A percentile compares a stretch with the other conserved stretches of the same genome.
Evolutionary conservation across 2,329 filamentous ascomycete species (phyloP).

Genomic region (Ophiostoma populinum): DNA sequence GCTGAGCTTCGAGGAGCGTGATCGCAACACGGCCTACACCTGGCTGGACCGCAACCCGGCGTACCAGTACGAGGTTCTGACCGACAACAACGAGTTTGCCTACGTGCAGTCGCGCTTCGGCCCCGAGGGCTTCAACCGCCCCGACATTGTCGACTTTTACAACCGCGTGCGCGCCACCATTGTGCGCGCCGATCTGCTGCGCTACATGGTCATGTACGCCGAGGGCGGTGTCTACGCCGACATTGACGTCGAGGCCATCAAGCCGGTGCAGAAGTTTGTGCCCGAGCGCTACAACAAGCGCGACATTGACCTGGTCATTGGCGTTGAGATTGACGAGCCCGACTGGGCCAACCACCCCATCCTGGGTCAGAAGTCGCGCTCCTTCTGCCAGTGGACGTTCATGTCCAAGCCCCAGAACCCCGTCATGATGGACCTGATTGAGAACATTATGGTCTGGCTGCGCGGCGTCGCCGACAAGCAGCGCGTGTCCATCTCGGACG

Average conservation of each 20-base stretch:
- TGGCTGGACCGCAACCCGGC: constrained; percentile 51
- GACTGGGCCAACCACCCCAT: constrained; percentile 46
- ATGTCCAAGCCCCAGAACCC: constrained; percentile 49
- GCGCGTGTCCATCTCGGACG: constrained; percentile 37
- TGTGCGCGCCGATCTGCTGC: constrained; percentile 47
- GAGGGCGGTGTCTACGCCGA: constrained; percentile 38
- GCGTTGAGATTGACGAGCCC: constrained; percentile 55
- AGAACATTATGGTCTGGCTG: constrained; percentile 52
- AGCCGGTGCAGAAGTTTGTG: constrained; percentile 32
- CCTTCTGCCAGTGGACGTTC: constrained; percentile 63
- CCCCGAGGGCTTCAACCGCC: constrained; percentile 44
- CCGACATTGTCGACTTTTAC: constrained; percentile 46
- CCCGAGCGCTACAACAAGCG: constrained; percentile 42
- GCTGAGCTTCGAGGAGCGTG: constrained; percentile 46
- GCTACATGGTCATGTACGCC: constrained; percentile 50
- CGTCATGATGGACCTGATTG: constrained; percentile 50
- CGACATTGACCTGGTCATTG: constrained; percentile 55
- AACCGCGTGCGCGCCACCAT: constrained; percentile 43
- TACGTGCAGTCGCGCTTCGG: constrained; percentile 56
- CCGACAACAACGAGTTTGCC: constrained; percentile 47
- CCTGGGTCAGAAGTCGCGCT: constrained; percentile 48
- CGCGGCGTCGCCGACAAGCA: constrained; percentile 41
- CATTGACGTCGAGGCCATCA: constrained; percentile 25
- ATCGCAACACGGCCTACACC: constrained; percentile 40
- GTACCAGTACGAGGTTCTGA: constrained; percentile 51